phyloP scores from a whole-genome alignment of 2,329 filamentous ascomycete species.

The Aplosporella prunicola region DNA sequence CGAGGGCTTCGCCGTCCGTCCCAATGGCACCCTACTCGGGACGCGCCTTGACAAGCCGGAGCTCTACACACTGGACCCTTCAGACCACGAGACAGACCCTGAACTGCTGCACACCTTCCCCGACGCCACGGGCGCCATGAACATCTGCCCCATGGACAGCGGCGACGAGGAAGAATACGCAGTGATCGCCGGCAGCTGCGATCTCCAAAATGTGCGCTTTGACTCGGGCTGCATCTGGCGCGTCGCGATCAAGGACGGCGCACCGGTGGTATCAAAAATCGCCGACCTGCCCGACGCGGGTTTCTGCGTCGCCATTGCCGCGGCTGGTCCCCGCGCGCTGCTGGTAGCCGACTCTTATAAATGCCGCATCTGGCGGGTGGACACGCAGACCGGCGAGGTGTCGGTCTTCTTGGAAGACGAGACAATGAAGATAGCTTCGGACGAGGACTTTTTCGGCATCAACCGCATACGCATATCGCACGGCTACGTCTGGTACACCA shows the following conservation, averaged over 20 bases:
- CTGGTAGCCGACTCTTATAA: constrained; percentile 9
- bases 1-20: constrained; percentile 7
- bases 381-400: constrained; percentile 2
- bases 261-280: constrained; percentile 1
- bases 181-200: constrained; percentile 7
- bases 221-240: constrained; percentile 6
- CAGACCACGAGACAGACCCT: constrained; percentile 1
- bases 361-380: constrained; percentile 9
- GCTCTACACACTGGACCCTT: constrained; percentile 10
- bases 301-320: constrained; percentile 4
- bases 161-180: constrained; percentile 5
- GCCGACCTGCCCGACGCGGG: constrained; percentile 7
- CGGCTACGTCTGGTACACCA: constrained; percentile 9
- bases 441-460: constrained; percentile 10
- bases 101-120: constrained; percentile 8
- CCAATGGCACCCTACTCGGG: constrained; percentile 8
- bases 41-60: constrained; percentile 8
- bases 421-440: constrained; percentile 5
- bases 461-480: constrained; percentile 7
- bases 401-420: constrained; percentile 6
- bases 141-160: constrained; percentile 3
- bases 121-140: constrained; percentile 7
- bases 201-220: constrained; percentile 4
- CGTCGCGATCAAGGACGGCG: background rate
- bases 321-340: background rate